A percentile compares a stretch with the other conserved stretches of the same genome.
phyloP scores from a whole-genome alignment of 192 early-diverging fungal species.

The Coemansia reversa region DNA sequence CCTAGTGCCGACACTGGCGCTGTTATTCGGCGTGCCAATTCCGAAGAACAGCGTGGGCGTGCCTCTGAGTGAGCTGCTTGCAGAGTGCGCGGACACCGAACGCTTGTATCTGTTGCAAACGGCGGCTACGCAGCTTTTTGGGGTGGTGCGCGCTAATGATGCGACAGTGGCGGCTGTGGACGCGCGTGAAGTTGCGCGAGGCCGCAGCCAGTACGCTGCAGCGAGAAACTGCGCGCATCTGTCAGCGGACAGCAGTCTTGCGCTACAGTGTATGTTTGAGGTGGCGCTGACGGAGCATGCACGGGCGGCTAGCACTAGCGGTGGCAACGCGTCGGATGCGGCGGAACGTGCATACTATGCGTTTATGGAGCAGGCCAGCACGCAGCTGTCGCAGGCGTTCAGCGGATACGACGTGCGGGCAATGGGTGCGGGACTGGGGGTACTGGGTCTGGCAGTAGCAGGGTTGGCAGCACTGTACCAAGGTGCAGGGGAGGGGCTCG shows the following conservation, averaged over 20 bases:
- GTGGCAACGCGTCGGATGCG: not conserved
- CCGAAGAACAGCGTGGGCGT: conserved; percentile 54
- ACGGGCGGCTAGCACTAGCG: not conserved
- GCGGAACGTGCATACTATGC: conserved; percentile 33
- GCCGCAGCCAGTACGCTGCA: too few species aligned
- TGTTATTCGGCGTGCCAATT: conserved; percentile 56
- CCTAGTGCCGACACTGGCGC: conserved; percentile 49
- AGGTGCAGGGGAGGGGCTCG: conserved; percentile 9
- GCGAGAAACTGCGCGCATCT: not conserved
- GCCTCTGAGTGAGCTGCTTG: conserved; percentile 44
- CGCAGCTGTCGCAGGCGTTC: conserved; percentile 40
- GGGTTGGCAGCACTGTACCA: conserved; percentile 21
- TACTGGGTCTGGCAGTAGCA: conserved; percentile 18
- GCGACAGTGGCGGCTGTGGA: conserved; percentile 8
- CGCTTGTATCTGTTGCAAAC: conserved; percentile 58
- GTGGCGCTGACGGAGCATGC: conserved; percentile 25
- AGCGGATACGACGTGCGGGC: conserved; percentile 43
- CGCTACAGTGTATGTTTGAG: conserved; percentile 38
- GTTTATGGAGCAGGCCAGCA: conserved; percentile 38
- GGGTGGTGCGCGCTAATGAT: conserved; percentile 39
- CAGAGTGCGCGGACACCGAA: conserved; percentile 21
- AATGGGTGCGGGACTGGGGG: conserved; percentile 42
- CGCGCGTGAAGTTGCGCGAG: not conserved
- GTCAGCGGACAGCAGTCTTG: not conserved
- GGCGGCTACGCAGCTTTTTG: conserved; percentile 63